Percentiles rank a stretch among this genome's conserved stretches.
Evolutionary conservation across 805 yeast species (phyloP).

Genomic region (Hyphopichia homilentoma): DNA sequence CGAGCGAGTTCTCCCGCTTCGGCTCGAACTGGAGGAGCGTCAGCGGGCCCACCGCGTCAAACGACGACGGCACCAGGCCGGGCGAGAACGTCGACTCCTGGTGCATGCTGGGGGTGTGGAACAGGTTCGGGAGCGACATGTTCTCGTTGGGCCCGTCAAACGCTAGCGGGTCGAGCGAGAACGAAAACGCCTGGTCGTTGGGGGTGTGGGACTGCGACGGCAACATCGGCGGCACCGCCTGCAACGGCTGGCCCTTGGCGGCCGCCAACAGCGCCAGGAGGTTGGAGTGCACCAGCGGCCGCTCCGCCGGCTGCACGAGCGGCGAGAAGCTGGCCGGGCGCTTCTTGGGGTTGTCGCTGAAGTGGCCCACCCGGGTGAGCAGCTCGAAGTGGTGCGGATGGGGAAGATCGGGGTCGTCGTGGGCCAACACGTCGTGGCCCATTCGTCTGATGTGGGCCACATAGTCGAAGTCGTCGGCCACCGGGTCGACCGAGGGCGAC

Average conservation of each 20-base stretch:
- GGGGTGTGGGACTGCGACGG: too few relatives aligned
- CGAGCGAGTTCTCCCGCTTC: too few relatives aligned
- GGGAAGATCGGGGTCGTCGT: too few relatives aligned
- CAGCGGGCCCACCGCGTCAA: too few relatives aligned
- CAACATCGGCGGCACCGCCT: neutral
- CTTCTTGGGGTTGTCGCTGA: constrained; percentile 2
- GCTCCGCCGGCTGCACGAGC: constrained; percentile 1
- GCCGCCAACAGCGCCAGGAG: constrained; percentile 16
- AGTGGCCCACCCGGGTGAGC: too few relatives aligned
- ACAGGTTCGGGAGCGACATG: too few relatives aligned
- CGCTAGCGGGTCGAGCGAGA: constrained; percentile 45
- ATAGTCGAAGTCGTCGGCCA: constrained; percentile 57
- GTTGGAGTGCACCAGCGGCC: constrained; percentile 9
- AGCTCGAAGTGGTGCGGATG: too few relatives aligned
- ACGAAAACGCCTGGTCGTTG: constrained; percentile 15
- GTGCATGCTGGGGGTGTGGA: too few relatives aligned
- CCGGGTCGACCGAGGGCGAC: constrained; percentile 32
- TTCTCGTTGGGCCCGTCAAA: constrained; percentile 43
- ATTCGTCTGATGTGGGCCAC: constrained; percentile 60
- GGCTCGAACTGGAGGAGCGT: too few relatives aligned
- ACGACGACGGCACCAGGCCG: too few relatives aligned
- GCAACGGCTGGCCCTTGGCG: constrained; percentile 3
- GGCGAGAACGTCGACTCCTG: too few relatives aligned
- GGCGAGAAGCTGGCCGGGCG: constrained; percentile 2
- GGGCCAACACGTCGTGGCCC: constrained; percentile 38